These are phyloP conservation scores for Annulohypoxylon bovei DNA, from an alignment of 495 filamentous ascomycete species.

Conservation along the genomic window DNA sequence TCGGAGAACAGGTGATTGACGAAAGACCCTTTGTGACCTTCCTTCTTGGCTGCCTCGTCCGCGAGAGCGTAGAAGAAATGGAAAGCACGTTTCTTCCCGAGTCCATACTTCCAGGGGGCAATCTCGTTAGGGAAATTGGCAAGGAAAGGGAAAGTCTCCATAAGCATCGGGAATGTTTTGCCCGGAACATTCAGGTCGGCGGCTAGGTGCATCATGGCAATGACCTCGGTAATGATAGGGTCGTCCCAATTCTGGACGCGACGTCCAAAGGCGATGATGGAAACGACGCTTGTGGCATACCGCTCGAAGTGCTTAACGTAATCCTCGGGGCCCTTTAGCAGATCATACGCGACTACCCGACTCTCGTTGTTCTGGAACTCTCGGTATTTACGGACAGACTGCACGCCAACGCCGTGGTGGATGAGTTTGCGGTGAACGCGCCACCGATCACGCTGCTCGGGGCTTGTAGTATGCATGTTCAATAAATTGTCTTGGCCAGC, in stretches of 20 bases:
- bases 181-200: constrained; percentile 73
- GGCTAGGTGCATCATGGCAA: constrained; percentile 70
- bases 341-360: constrained; percentile 61
- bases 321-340: constrained; percentile 56
- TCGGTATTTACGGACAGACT: constrained; percentile 68
- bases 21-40: constrained; percentile 41
- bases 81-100: constrained; percentile 59
- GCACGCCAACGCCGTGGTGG: constrained; percentile 67
- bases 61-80: constrained; percentile 68
- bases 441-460: constrained; percentile 66
- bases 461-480: constrained; percentile 61
- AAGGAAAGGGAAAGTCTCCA: constrained; percentile 68
- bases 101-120: constrained; percentile 68
- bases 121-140: constrained; percentile 65
- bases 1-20: constrained; percentile 58
- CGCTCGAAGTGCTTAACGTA: constrained; percentile 72
- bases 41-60: constrained; percentile 64
- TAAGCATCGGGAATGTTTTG: constrained; percentile 68
- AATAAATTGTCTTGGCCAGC: constrained; percentile 67
- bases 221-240: constrained; percentile 68
- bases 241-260: constrained; percentile 67
- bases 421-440: constrained; percentile 70
- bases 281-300: constrained; percentile 71
- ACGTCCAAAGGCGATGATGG: constrained; percentile 70
- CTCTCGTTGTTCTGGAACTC: constrained; percentile 69